Percentiles rank a stretch among this genome's conserved stretches.
Conservation (phyloP, 1,139 yeast genomes). For the Saccharomyces hybrid region DNA sequence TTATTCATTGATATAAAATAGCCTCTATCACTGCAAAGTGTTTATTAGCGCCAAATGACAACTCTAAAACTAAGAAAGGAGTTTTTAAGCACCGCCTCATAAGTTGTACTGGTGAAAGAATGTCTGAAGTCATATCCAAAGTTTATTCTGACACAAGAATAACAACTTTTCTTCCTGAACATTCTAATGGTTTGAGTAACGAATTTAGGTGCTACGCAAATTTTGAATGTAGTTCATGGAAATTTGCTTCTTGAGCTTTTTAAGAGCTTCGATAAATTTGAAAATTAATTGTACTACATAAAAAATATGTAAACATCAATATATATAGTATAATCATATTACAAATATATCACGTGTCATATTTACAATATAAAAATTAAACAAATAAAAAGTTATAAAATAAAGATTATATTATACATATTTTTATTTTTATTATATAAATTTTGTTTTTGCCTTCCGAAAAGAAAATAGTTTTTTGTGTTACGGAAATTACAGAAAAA, state of each 20-base stretch:
- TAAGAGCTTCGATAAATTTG: no score
- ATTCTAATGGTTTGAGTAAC: constrained; percentile 76
- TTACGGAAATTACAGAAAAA: no score
- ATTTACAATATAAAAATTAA: no score
- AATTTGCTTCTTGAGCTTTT: constrained; percentile 19
- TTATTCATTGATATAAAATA: constrained; percentile 3
- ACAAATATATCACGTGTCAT: no score
- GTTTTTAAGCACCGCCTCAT: constrained; percentile 45
- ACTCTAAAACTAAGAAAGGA: constrained; percentile 36
- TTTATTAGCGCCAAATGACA: constrained; percentile 41
- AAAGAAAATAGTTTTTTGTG: background rate
- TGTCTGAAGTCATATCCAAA: constrained; percentile 52
- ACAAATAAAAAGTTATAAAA: no score
- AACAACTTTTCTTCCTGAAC: constrained; percentile 70
- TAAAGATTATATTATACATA: no score
- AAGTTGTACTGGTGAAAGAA: constrained; percentile 84
- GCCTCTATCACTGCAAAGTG: constrained; percentile 61
- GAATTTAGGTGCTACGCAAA: constrained; percentile 83
- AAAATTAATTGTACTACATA: background rate
- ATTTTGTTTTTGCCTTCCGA: background rate
- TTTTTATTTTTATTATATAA: no score
- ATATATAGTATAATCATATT: no score
- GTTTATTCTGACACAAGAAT: constrained; percentile 58
- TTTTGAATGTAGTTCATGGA: constrained; percentile 54
- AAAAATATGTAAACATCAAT: no score